These are phyloP conservation scores for Trichoderma aggressivum DNA, from an alignment of 2,329 filamentous ascomycete species.

Conservation along the genomic window DNA sequence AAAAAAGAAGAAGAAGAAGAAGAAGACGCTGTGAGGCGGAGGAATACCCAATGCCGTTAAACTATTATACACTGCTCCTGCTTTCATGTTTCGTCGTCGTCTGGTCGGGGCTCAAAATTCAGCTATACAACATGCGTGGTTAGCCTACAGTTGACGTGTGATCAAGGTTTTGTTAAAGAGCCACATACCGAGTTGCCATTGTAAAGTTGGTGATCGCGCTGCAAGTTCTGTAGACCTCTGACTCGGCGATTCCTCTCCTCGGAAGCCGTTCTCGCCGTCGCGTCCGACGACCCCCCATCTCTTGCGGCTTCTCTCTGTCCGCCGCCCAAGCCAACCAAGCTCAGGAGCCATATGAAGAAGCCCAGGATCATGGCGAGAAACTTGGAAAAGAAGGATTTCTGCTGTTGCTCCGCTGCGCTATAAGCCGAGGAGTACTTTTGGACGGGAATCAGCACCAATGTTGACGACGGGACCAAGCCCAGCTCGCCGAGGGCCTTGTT, in stretches of 20 bases:
- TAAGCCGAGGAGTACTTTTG: constrained; percentile 46
- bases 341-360: constrained; percentile 37
- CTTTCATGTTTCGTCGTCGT: constrained; percentile 46
- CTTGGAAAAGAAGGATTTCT: constrained; percentile 27
- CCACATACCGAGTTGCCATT: constrained; percentile 81
- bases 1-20: background rate
- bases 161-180: background rate
- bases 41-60: background rate
- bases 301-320: constrained; percentile 1
- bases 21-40: background rate
- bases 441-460: constrained; percentile 75
- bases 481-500: constrained; percentile 63
- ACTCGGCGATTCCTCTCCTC: constrained; percentile 27
- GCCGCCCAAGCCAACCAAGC: constrained; percentile 29
- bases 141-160: background rate
- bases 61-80: background rate
- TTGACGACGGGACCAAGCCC: constrained; percentile 74
- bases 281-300: background rate
- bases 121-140: constrained; percentile 43
- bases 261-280: constrained; percentile 20
- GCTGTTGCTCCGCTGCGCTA: constrained; percentile 25
- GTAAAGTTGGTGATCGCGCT: constrained; percentile 69
- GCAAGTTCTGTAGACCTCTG: constrained; percentile 42
- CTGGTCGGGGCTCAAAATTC: constrained; percentile 65
- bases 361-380: constrained; percentile 32